Percentiles rank a stretch among this genome's conserved stretches.
Conservation (phyloP, 306 rosid genomes). For the Canavalia gladiata region DNA sequence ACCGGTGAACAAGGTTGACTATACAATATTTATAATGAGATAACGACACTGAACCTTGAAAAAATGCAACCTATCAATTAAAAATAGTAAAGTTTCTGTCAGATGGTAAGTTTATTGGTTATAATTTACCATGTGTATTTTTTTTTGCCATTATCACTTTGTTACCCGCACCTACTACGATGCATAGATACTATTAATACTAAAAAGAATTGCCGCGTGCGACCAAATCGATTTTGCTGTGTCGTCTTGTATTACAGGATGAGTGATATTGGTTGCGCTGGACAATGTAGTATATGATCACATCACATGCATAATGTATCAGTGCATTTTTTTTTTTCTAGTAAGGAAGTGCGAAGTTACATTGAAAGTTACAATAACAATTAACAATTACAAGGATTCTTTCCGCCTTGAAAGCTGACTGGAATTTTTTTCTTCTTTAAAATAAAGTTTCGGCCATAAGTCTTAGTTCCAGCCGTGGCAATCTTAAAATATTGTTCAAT, state of each 20-base stretch:
- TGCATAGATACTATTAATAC: background rate
- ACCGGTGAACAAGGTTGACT: conserved; percentile 22
- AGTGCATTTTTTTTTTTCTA: background rate
- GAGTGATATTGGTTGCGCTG: background rate
- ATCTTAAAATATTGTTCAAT: conserved; percentile 5
- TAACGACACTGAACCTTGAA: conserved; percentile 14
- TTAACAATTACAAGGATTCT: background rate
- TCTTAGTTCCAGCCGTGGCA: conserved; percentile 5
- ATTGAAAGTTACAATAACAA: background rate
- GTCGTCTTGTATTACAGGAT: background rate
- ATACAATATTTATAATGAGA: background rate
- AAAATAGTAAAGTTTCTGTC: background rate
- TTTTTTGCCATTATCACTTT: background rate
- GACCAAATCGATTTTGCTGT: background rate
- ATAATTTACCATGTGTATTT: background rate
- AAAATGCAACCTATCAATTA: conserved; percentile 4
- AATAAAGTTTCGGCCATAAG: background rate
- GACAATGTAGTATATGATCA: background rate
- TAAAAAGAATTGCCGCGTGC: background rate
- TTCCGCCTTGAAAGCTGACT: background rate
- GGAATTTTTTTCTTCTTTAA: background rate
- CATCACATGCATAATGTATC: background rate
- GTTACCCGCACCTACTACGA: background rate
- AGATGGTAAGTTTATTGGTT: too few relatives aligned
- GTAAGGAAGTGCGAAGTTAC: background rate